Evolutionary conservation across 2,329 filamentous ascomycete genomes (phyloP), one percentile per base, ranked within the genome.

Genomic region (Fusarium sp.): DNA sequence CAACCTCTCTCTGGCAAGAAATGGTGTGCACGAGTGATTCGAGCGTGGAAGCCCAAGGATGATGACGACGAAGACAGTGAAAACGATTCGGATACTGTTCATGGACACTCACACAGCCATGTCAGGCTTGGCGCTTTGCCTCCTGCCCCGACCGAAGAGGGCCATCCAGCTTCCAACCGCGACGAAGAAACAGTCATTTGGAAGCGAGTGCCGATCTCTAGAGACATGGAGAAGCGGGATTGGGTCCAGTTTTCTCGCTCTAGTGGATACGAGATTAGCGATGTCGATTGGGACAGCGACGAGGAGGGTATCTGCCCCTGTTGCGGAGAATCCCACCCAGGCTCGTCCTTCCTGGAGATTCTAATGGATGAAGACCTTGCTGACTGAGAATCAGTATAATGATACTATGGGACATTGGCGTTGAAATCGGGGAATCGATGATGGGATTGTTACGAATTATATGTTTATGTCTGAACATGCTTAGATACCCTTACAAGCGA

Each of bases 161-260:
- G 80, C 6, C 82, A 85, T 23, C 86, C 86, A 7, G 65, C 74
- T 35, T 86, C 84, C 6, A 76, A 68, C 27, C 83, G 78, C 65
- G 77, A 81, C n/a, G 82, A 84, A 23, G 83, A 84, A 18, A 79
- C 80, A 31, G 83, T 86, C 7, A 82, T 88, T 25, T 89, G 86
- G 85, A 88, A 87, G 75, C 83, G 79, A 18, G 82, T 88, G 1
- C 87, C 86, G 3, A 51, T 80, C 8, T 78, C 78, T 23, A 82
- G 84, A 23, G 83, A 84, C 61, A 73, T 69, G 1, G 74, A 80
- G 19, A 77, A 82, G 37, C 85, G 86, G 27, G 76, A 79, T n/a
- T 89, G 86, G 86, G 78, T 82, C 21, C 81, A 87, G 39, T 89
- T 88, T 70, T 83, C 80, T 55, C 79, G 82, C 37, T 78, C 72